Evolutionary conservation across 2,329 filamentous ascomycete genomes (phyloP), one percentile per base, ranked within the genome.

Genomic region (Beauveria asiatica): DNA sequence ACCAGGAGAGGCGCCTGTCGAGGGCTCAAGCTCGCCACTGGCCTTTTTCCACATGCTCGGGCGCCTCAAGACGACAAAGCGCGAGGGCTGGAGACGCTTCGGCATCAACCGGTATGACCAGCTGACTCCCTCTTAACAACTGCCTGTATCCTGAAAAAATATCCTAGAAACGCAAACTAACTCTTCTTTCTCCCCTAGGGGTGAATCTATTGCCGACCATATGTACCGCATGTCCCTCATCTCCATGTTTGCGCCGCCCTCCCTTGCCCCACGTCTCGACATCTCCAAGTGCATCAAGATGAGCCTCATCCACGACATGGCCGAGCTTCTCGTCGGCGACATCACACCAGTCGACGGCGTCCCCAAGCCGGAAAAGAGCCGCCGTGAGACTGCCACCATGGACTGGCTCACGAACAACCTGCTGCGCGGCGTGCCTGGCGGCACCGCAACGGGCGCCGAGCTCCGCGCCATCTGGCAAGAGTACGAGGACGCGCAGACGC

Each of bases 171-270:
- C 2, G 11, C 1, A 6, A 13, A 37, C 33, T 42, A 7, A 49
- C 25, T 25, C 16, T 49, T 27, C 27, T 42, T n/a, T 3, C 7
- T 44, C 17, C 10, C 19, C 6, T 64, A 86, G 82, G 61, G 89
- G 90, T 72, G 94, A 99, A 75, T 96, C 91, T 2, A 97, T 99
- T 70, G 83, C 90, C 58, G 94, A 99, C 77, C 94, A 99, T 81
- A 99, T 99, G 94, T 99, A 97, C 76, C 92, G 94, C 76, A 99
- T 99, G 94, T 91, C 92, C 54, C 83, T 99, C 66, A 91, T 99
- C 73, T 92, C 90, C 64, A 90, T 99, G 86, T 84, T 97, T 65
- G 92, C 91, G 2, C 93, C 94, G 1, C 81, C 89, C 0, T 76
- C 87, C 1, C 83, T 97, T 11, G 80, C 85, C 2, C 75, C 84